Base-by-base conservation (phyloP, 805 yeast genomes). In the Zygosaccharomyces siamensis region DNA sequence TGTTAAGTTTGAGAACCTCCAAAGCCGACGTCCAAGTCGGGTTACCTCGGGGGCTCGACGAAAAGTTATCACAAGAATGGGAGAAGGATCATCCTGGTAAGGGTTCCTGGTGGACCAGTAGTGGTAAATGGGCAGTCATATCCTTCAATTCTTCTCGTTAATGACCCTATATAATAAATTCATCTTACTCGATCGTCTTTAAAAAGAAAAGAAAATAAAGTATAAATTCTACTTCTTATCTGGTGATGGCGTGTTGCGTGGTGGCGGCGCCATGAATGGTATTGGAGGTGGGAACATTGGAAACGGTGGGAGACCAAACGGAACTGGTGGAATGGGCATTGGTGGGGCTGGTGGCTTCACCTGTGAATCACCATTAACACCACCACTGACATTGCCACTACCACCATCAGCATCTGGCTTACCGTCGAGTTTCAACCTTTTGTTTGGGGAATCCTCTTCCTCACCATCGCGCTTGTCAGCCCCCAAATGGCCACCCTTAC, bases 21-120 rank as follows among this genome's bases (percentile, higher is more conserved):
- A 93, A 93, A 70, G 97, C 98, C 1, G 99, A 93, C 64, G 98
- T 90, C 5, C 83, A 86, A 46, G 97, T 87, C 36, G 98, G 95
- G 1, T 77, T 93, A 54, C 74, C 76, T 3, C 75, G 73, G 35
- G 97, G 96, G 3, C 70, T 79, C 37, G 86, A 86, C 56, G 89
- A 84, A 58, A 74, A 80, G 61, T 74, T 92, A 54, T 74, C 79
- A 39, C 67, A 75, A 49, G 68, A 70, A 38, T 90, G 87, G 86
- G 78, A 72, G 60, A 64, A 62, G 14, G 70, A 69, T 61, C 83
- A 86, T 0, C 80, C 84, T 52, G 83, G 83, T 50, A 66, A 73
- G 44, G 88, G 86, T 23, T 80, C 80, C 40, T 79, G 83, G 54
- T 93, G 99, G 99, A 77, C 84, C 42, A 76, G 88, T 56, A 79